Evolutionary conservation across 805 yeast genomes (phyloP).

Genomic region (Sugiyamaella marilandica): DNA sequence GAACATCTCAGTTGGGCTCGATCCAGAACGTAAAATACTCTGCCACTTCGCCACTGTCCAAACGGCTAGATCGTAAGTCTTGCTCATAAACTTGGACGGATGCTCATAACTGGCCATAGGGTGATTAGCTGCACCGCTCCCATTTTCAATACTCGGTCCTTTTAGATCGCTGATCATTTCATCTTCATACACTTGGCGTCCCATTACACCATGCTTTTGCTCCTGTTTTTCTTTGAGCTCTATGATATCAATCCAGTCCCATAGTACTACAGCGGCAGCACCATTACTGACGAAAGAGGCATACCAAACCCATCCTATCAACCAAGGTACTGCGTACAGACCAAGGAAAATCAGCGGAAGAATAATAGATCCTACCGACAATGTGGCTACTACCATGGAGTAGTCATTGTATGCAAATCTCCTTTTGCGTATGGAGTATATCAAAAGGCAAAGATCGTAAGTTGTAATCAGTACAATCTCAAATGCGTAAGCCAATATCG

Average conservation of each 20-base stretch:
- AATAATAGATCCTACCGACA: slow-evolving; percentile 39
- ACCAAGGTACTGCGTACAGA: slow-evolving; percentile 35
- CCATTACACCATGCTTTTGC: slow-evolving; percentile 55
- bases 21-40: not conserved
- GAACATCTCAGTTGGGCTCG: slow-evolving; percentile 7
- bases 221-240: slow-evolving; percentile 44
- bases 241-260: slow-evolving; percentile 64
- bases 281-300: slow-evolving; percentile 45
- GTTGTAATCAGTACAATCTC: slow-evolving; percentile 31
- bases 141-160: not conserved
- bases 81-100: not conserved
- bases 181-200: slow-evolving; percentile 49
- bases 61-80: not conserved
- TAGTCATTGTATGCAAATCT: slow-evolving; percentile 43
- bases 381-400: slow-evolving; percentile 46
- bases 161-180: slow-evolving; percentile 3
- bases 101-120: not conserved
- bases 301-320: slow-evolving; percentile 47
- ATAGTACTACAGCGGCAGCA: slow-evolving; percentile 48
- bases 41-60: not conserved
- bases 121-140: not conserved
- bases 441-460: slow-evolving; percentile 34
- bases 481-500: slow-evolving; percentile 30
- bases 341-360: slow-evolving; percentile 37
- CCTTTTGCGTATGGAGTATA: slow-evolving; percentile 37